These are phyloP conservation scores for Stromatinia cepivora DNA, from an alignment of 2,329 filamentous ascomycete species.

Conservation along the genomic window DNA sequence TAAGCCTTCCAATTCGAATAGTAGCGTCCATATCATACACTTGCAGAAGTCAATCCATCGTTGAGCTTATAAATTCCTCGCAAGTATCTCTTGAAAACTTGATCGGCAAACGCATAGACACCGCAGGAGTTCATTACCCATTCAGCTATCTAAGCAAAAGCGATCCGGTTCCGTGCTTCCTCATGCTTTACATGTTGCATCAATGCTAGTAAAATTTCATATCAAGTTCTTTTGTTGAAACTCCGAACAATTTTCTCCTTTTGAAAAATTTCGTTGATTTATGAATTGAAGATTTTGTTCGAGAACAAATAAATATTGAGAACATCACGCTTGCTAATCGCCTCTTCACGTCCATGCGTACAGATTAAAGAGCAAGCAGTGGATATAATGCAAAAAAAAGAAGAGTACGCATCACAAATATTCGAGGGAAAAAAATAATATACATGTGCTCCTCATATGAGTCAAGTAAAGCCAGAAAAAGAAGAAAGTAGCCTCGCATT, in stretches of 20 bases:
- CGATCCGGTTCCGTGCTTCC: neutral
- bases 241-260: neutral
- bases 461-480: neutral
- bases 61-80: neutral
- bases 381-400: neutral
- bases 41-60: neutral
- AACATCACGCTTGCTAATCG: neutral
- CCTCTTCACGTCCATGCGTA: neutral
- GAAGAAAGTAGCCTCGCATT: slow-evolving; percentile 8
- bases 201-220: neutral
- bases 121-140: neutral
- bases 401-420: neutral
- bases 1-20: neutral
- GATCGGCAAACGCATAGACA: neutral
- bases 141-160: neutral
- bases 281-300: neutral
- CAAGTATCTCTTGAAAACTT: neutral
- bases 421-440: neutral
- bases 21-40: neutral
- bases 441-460: neutral
- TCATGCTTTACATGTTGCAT: neutral
- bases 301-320: neutral
- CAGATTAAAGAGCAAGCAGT: neutral
- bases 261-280: neutral
- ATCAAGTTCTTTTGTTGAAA: neutral